Evolutionary conservation across 1,284 basidiomycete species (phyloP), one percentile per base, ranked within the genome.

Genomic region (Microbotryum violaceum): DNA sequence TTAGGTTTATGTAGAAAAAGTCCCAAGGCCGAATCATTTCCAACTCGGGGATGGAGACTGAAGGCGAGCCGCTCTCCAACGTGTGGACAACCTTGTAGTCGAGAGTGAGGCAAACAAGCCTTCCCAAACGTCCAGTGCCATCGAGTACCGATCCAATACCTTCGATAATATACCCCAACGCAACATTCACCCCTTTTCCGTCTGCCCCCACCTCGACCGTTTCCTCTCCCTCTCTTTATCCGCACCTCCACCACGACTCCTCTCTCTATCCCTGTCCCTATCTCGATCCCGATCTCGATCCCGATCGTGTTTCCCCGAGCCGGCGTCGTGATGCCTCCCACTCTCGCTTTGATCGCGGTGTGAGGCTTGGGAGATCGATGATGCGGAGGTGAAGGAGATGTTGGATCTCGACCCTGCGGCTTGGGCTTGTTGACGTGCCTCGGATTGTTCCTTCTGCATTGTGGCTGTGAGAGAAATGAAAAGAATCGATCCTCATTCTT

Each of bases 401-500:
- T 80, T 79, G 18, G 75, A 76, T 37, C 85, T 79, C 70, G 82
- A 83, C 21, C 79, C 79, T 0, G 79, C 69, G 14, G 78, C 75
- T 70, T 84, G 82, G 1, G 76, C 70, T 1, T 78, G 75, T 37
- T 79, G 73, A 57, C 82, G 78, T 57, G 82, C 80, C 63, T 86
- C 84, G 31, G 81, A 81, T 57, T 82, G 81, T 37, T 77, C 71
- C 66, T 83, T 85, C 72, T 88, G 86, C 29, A 75, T 62, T 52
- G 75, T 75, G 27, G 78, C 77, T 81, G 68, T 54, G 1, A 70
- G 1, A 70, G 70, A 1, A 72, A 70, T 3, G 42, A 29, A 1
- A 66, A 57, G 20, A 67, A 20, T 60, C 47, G 6, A 20, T 52
- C 56, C 72, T 72, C 45, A 76, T 47, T 14, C 58, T 65, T 9